phyloP scores from a whole-genome alignment of 106 monocot species.

The Posidonia australis region DNA sequence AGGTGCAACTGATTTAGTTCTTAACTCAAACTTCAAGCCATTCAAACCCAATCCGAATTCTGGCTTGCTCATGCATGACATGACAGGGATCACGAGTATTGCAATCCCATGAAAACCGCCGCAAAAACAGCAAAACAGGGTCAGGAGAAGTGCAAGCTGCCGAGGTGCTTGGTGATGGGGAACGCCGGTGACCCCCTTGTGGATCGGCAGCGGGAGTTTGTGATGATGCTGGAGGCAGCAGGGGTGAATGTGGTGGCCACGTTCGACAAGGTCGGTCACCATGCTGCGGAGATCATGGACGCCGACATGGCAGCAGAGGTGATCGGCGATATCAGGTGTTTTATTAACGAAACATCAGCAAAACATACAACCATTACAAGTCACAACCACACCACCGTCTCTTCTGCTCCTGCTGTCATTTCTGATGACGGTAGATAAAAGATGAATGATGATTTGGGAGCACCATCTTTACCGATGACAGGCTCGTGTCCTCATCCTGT shows the following conservation, averaged over 20 bases:
- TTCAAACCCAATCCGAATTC: too few relatives aligned
- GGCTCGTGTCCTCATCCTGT: too few relatives aligned
- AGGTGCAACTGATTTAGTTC: too few relatives aligned
- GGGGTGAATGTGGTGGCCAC: not conserved
- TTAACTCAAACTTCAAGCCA: too few relatives aligned
- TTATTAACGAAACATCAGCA: not conserved
- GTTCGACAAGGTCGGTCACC: not conserved
- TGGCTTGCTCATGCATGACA: too few relatives aligned
- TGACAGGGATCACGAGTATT: conserved; percentile 34
- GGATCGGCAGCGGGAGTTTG: conserved; percentile 2
- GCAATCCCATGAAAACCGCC: conserved; percentile 10
- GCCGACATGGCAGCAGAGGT: not conserved
- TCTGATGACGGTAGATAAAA: too few relatives aligned
- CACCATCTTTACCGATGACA: too few relatives aligned
- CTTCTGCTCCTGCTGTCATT: too few relatives aligned
- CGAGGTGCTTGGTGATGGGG: conserved; percentile 6
- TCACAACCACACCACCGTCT: too few relatives aligned
- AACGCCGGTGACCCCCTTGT: conserved; percentile 3
- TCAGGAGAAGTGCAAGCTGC: not conserved
- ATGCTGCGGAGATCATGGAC: conserved; percentile 3
- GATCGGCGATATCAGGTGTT: not conserved
- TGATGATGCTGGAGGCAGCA: not conserved
- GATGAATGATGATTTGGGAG: too few relatives aligned
- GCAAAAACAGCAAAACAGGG: too few relatives aligned
- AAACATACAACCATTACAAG: too few relatives aligned